Percentiles rank a stretch among this genome's conserved stretches.
These are phyloP conservation scores for Tillandsia fasciculata DNA, from an alignment of 176 grass and related monocot genomes.

Conservation along the genomic window DNA sequence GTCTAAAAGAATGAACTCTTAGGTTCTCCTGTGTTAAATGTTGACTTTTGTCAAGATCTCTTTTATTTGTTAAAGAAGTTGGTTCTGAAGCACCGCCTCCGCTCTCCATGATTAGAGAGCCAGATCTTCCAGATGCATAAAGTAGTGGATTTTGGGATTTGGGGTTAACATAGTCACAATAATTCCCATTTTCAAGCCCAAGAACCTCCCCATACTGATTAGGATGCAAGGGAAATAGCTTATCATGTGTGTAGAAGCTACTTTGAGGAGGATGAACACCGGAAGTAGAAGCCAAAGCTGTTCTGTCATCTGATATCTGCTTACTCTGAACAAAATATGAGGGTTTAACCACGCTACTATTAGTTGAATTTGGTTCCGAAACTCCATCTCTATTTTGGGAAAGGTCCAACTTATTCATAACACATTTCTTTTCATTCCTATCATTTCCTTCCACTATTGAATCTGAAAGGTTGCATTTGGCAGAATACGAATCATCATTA, in stretches of 20 bases:
- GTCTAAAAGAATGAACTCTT: slow-evolving; percentile 32
- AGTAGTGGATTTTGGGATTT: slow-evolving; percentile 27
- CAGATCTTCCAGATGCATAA: slow-evolving; percentile 12
- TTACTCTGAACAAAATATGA: slow-evolving; percentile 21
- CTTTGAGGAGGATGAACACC: slow-evolving; percentile 21
- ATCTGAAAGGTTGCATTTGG: slow-evolving; percentile 12
- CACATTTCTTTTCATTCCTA: slow-evolving; percentile 13
- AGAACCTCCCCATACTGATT: slow-evolving; percentile 25
- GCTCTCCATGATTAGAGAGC: slow-evolving; percentile 14
- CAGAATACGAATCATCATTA: slow-evolving; percentile 29
- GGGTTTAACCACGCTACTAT: slow-evolving; percentile 21
- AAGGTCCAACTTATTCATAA: slow-evolving; percentile 17
- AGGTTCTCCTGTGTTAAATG: slow-evolving; percentile 36
- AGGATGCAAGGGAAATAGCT: slow-evolving; percentile 26
- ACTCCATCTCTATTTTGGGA: slow-evolving; percentile 22
- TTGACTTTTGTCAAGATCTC: slow-evolving; percentile 19
- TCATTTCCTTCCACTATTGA: background rate
- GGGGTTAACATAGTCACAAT: slow-evolving; percentile 10
- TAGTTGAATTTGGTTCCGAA: slow-evolving; percentile 20
- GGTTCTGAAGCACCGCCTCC: slow-evolving; percentile 10
- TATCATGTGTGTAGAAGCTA: slow-evolving; percentile 17
- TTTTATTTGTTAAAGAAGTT: slow-evolving; percentile 7
- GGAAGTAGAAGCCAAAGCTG: slow-evolving; percentile 16
- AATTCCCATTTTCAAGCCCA: slow-evolving; percentile 32
- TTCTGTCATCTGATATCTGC: slow-evolving; percentile 21